Base-by-base conservation (phyloP, 2,329 filamentous ascomycete genomes). In the Colletotrichum tanaceti region DNA sequence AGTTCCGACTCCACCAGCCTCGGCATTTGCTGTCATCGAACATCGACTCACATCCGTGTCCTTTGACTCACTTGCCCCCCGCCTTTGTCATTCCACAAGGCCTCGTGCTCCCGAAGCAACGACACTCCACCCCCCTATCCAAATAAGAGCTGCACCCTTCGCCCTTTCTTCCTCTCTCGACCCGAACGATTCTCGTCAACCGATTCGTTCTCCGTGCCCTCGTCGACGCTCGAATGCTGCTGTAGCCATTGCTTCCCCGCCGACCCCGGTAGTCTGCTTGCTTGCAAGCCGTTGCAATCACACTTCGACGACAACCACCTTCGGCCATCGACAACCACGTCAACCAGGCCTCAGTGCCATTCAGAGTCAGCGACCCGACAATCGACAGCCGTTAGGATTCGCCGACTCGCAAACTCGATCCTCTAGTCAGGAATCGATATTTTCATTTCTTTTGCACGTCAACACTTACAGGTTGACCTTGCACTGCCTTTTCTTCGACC, bases 401-500 rank as follows among this genome's bases (percentile, higher is more conserved):
- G 22, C 47, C 50, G 28, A 28, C 44, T 18, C 65, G 5, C 46
- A 39, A 24, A 14, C 38, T 49, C 10, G 14, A 57, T 39, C 46
- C 66, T 63, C 72, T 68, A 68, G 73, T 72, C 74, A 69, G 78
- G 73, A 74, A 70, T 71, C 74, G 74, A 72, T 74, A 72, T 71
- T 72, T 55, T 61, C 66, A 10, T 57, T 69, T 66, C 66, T 46
- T 16, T 43, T 41, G 66, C 70, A 67, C 66, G 66, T 46, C 47
- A 62, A 62, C 65, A 71, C 71, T 70, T 35, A 63, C 60, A 58
- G 50, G 62, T 43, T 57, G 43, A 67, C 39, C 50, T 68, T 43
- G 63, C 54, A 9, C 57, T 22, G 28, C 58, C n/a, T 10, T 58
- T 38, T 9, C 52, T 53, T 62, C 61, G 41, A 68, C 54, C 53